Evolutionary conservation across 768 basidiomycete genomes (phyloP), one percentile per base, ranked within the genome.

Genomic region (Calocera viscosa): DNA sequence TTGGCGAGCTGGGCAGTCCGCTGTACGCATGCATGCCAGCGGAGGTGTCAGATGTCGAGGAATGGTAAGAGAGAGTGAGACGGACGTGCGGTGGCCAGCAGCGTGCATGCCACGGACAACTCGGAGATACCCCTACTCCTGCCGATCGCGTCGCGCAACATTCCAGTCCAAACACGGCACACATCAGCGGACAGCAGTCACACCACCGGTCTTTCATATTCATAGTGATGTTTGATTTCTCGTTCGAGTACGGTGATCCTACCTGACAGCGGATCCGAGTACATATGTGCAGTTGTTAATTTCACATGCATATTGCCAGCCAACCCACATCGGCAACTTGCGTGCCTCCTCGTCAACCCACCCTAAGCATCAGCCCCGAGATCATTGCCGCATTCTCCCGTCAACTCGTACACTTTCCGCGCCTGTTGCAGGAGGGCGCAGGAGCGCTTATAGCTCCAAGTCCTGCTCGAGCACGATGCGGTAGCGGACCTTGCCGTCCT

Each of bases 401-500:
- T 19, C 43, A 24, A 19, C 16, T 24, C 43, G 43, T 47, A 47
- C 43, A 47, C 43, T 19, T 24, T 47, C 24, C 43, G 30, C 2
- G 26, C 30, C 53, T 11, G 10, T 5, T 8, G 26, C 10, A 26
- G 30, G 5, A 26, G 30, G 8, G 30, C 30, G 30, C 53, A 49
- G 24, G 24, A 24, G 16, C 53, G 19, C 30, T 60, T 32, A 60
- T 60, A 60, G 53, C 30, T 11, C 2, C 30, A 60, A 19, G 30
- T 60, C 53, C 53, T 60, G 53, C 53, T 60, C 53, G 12, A 78
- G 69, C 65, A 78, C 73, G 35, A 71, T 74, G 66, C 78, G 72
- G 75, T 79, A 80, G 47, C 78, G 69, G 26, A 77, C 76, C 41
- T 73, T 74, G 69, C 73, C 73, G 67, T 69, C 69, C 71, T 76